phyloP scores from a whole-genome alignment of 1,284 basidiomycete species.

The Leccinum pallidistipes region DNA sequence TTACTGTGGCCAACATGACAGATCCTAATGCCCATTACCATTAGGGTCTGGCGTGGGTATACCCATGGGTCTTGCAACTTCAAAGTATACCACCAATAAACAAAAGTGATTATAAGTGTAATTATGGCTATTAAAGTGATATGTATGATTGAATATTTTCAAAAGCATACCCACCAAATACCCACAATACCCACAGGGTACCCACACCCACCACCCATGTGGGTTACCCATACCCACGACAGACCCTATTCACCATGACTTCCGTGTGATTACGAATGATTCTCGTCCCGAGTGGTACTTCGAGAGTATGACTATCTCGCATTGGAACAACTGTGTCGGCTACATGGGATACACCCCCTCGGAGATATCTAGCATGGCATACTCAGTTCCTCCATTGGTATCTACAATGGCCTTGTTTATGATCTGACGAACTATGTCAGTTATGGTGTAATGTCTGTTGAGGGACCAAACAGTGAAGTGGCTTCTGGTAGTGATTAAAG shows the following conservation, averaged over 20 bases:
- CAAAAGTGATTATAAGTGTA: too few relatives aligned
- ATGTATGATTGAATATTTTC: too few relatives aligned
- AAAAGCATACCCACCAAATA: too few relatives aligned
- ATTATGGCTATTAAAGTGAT: too few relatives aligned
- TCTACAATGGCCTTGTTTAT: conserved; percentile 86
- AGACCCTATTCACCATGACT: conserved; percentile 64
- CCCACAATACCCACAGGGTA: too few relatives aligned
- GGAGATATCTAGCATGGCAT: conserved; percentile 74
- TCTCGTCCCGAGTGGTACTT: conserved; percentile 93
- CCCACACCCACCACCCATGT: too few relatives aligned
- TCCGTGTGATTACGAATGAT: conserved; percentile 86
- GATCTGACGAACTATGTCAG: conserved; percentile 84
- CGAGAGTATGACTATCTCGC: conserved; percentile 88
- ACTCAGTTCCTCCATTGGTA: conserved; percentile 66
- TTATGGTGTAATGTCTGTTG: conserved; percentile 50
- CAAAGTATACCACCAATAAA: too few relatives aligned
- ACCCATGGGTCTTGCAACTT: too few relatives aligned
- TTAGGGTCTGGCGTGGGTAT: too few relatives aligned
- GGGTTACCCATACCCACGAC: too few relatives aligned
- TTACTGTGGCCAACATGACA: conserved; percentile 80
- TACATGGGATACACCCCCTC: conserved; percentile 88
- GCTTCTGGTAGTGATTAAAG: conserved; percentile 39
- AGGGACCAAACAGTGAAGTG: conserved; percentile 60
- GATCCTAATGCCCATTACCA: conserved; percentile 78
- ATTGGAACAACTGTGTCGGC: conserved; percentile 85